A percentile compares a stretch with the other conserved stretches of the same genome.
phyloP scores from a whole-genome alignment of 148 eudicot species.

The Camellia japonica region DNA sequence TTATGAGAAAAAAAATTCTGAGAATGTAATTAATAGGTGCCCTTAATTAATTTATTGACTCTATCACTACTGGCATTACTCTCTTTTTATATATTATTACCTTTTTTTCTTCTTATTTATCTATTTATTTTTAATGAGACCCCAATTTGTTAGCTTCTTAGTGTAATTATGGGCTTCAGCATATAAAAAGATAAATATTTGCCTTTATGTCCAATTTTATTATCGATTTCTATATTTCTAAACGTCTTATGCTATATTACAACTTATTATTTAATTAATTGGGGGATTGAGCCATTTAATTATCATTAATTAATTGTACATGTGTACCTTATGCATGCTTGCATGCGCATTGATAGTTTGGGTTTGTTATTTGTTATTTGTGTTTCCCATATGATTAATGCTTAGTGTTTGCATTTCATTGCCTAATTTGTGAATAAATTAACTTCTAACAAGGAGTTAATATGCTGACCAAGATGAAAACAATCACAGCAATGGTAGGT shows the following conservation, averaged over 20 bases:
- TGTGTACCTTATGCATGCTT: constrained; percentile 16
- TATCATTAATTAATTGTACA: not conserved
- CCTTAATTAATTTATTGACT: too few species aligned
- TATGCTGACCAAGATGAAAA: not conserved
- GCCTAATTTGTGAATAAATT: not conserved
- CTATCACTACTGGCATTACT: too few species aligned
- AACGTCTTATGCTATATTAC: constrained; percentile 27
- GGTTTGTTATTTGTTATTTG: constrained; percentile 19
- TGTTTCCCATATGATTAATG: too few species aligned
- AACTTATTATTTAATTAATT: not conserved
- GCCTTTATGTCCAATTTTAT: not conserved
- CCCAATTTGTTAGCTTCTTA: not conserved
- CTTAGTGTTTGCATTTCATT: not conserved
- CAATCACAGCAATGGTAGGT: too few species aligned
- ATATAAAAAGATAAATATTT: not conserved
- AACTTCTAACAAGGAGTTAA: not conserved
- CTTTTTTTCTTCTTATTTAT: not conserved
- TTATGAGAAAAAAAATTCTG: too few species aligned
- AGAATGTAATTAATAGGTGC: too few species aligned
- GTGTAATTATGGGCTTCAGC: constrained; percentile 3
- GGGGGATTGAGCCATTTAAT: constrained; percentile 24
- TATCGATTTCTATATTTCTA: constrained; percentile 15
- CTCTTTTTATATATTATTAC: not conserved
- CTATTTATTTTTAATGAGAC: not conserved
- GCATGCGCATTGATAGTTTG: constrained; percentile 33